Evolutionary conservation across 305 asterid genomes (phyloP), one percentile per base, ranked within the genome.

Genomic region (Rubia peregrina): DNA sequence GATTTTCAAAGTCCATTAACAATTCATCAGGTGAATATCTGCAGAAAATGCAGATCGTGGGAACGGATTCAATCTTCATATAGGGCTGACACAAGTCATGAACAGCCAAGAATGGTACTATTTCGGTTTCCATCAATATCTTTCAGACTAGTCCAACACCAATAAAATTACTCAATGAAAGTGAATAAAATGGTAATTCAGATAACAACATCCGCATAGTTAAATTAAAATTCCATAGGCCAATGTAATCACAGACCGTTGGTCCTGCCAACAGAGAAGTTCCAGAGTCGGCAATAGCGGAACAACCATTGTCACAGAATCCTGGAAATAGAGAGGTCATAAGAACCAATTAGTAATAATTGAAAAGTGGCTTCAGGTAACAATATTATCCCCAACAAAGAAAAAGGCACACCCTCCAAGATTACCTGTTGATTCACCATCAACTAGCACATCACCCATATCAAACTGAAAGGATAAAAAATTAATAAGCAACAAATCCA

Each of bases 261-360:
- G 98, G 96, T 78, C 98, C 98, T 16, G 98, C 91, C 86, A 92
- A 83, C 80, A 90, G 80, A 56, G 98, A 90, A 61, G 96, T 90
- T 68, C 98, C 98, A 72, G 98, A 90, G 80, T 92, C 96, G 9
- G 95, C 96, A 70, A 92, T 92, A 49, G 98, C 96, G 30, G 98
- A 80, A 84, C 98, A 92, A 63, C 98, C 95, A 17, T 82, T 81
- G 21, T 85, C 69, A 70, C 97, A 92, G 76, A 77, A 90, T 72
- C 98, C 98, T 90, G 83, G 33, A 76, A 61, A 26, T 30, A 70
- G 42, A 60, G 19, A 68, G 69, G 57, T 30, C 51, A 57, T 74
- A 66, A 73, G 74, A 57, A 68, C 56, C 51, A 65, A 46, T 7
- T 43, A 10, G 30, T 19, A 9, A 55, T 57, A 2, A 40, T 48